Evolutionary conservation across 768 basidiomycete species (phyloP).

Genomic region (Mycena epipterygia): DNA sequence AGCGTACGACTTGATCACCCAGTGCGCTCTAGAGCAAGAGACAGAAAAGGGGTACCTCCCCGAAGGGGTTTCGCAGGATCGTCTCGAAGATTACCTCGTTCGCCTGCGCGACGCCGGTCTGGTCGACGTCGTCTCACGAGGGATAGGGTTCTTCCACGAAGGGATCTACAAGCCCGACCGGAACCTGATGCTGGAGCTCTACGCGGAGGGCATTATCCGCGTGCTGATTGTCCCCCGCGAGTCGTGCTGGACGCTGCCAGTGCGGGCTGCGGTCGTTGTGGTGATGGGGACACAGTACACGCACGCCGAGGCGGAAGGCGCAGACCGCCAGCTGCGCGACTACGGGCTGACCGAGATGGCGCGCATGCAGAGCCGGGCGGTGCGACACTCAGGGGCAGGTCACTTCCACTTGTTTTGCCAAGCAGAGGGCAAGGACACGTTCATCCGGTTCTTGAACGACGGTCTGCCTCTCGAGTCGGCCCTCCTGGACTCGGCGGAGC

Average conservation of each 20-base stretch:
- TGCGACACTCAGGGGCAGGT: constrained; percentile 71
- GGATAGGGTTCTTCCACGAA: constrained; percentile 90
- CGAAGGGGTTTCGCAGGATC: constrained; percentile 59
- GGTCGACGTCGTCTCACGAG: constrained; percentile 82
- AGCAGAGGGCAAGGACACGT: constrained; percentile 84
- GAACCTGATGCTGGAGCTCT: constrained; percentile 82
- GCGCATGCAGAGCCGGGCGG: constrained; percentile 92
- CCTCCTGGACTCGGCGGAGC: constrained; percentile 64
- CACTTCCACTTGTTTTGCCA: constrained; percentile 93
- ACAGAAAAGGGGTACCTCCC: constrained; percentile 78
- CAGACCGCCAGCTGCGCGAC: constrained; percentile 80
- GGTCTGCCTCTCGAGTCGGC: constrained; percentile 93
- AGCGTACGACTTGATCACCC: constrained; percentile 89
- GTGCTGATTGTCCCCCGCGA: constrained; percentile 89
- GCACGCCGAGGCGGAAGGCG: constrained; percentile 57
- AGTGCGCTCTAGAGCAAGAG: constrained; percentile 83
- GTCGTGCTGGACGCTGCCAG: constrained; percentile 90
- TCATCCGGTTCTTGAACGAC: constrained; percentile 86
- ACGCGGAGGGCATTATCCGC: constrained; percentile 81
- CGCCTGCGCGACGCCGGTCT: constrained; percentile 75
- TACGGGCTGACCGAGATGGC: constrained; percentile 87
- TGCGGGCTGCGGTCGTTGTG: constrained; percentile 84
- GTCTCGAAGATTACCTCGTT: constrained; percentile 70
- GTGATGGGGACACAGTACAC: constrained; percentile 95
- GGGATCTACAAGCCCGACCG: constrained; percentile 78